Evolutionary conservation across 352 stramenopile genomes (phyloP).

Genomic region (Phytophthora sojae): DNA sequence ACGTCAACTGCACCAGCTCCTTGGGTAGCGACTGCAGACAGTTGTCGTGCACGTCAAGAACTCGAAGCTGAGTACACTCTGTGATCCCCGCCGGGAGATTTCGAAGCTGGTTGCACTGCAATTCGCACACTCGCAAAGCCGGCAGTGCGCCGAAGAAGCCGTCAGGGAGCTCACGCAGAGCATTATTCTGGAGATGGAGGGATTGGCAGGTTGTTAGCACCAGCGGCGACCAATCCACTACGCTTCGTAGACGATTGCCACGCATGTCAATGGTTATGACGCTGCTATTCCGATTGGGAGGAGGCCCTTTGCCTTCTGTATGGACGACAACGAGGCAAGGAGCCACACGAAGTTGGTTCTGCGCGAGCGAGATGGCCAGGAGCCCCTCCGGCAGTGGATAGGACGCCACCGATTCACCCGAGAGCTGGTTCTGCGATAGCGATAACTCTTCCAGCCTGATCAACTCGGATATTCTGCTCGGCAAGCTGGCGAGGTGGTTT

Average conservation of each 20-base stretch:
- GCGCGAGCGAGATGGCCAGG: slow-evolving; percentile 36
- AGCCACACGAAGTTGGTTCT: slow-evolving; percentile 52
- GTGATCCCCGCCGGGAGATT: slow-evolving; percentile 44
- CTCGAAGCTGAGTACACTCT: slow-evolving; percentile 39
- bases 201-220: slow-evolving; percentile 41
- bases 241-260: slow-evolving; percentile 43
- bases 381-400: slow-evolving; percentile 32
- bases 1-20: slow-evolving; percentile 34
- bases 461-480: slow-evolving; percentile 42
- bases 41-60: slow-evolving; percentile 64
- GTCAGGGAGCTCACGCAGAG: slow-evolving; percentile 47
- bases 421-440: slow-evolving; percentile 34
- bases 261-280: slow-evolving; percentile 35
- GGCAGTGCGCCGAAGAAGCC: slow-evolving; percentile 53
- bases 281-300: slow-evolving; percentile 21
- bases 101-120: slow-evolving; percentile 55
- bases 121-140: slow-evolving; percentile 40
- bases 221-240: slow-evolving; percentile 27
- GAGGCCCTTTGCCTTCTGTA: slow-evolving; percentile 20
- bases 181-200: slow-evolving; percentile 61
- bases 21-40: slow-evolving; percentile 40
- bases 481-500: slow-evolving; percentile 53
- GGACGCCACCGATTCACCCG: slow-evolving; percentile 17
- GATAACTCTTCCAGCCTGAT: slow-evolving; percentile 33
- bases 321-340: slow-evolving; percentile 30